Evolutionary conservation across 1,284 basidiomycete genomes (phyloP).

Genomic region (Cutaneotrichosporon mucoides): DNA sequence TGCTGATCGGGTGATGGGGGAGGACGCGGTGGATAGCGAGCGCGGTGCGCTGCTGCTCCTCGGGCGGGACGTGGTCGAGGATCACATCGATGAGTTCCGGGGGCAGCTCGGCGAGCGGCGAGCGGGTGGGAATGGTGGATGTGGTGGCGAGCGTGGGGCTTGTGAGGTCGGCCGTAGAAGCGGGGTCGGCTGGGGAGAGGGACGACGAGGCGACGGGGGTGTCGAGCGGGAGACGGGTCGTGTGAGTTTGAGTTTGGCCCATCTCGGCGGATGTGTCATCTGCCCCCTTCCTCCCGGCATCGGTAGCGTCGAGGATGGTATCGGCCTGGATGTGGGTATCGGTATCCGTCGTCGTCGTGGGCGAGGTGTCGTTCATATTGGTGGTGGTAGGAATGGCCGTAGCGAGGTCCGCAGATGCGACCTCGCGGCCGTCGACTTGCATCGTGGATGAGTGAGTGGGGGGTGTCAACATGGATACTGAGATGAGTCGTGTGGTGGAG

Average conservation of each 20-base stretch:
- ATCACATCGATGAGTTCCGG: slow-evolving; percentile 46
- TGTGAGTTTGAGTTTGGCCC: too few relatives aligned
- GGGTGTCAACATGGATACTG: background rate
- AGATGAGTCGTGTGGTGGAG: background rate
- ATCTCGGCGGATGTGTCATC: too few relatives aligned
- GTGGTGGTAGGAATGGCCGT: background rate
- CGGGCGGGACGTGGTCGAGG: slow-evolving; percentile 37
- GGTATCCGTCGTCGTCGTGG: too few relatives aligned
- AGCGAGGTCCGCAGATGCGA: background rate
- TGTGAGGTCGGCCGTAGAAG: too few relatives aligned
- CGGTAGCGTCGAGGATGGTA: too few relatives aligned
- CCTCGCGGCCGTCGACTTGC: slow-evolving; percentile 7
- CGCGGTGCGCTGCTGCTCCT: slow-evolving; percentile 39
- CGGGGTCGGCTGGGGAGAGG: too few relatives aligned
- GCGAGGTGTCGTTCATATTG: too few relatives aligned
- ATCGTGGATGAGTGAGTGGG: slow-evolving; percentile 1
- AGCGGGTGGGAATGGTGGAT: background rate
- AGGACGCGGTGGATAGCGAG: slow-evolving; percentile 35
- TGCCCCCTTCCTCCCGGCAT: too few relatives aligned
- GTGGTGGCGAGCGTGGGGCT: too few relatives aligned
- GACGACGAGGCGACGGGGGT: too few relatives aligned
- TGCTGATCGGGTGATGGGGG: slow-evolving; percentile 17
- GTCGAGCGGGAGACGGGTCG: too few relatives aligned
- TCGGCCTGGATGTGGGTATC: too few relatives aligned
- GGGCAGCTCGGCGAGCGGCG: slow-evolving; percentile 31